phyloP scores from a whole-genome alignment of 169 alveolate species.

The Plasmodium gallinaceum region DNA sequence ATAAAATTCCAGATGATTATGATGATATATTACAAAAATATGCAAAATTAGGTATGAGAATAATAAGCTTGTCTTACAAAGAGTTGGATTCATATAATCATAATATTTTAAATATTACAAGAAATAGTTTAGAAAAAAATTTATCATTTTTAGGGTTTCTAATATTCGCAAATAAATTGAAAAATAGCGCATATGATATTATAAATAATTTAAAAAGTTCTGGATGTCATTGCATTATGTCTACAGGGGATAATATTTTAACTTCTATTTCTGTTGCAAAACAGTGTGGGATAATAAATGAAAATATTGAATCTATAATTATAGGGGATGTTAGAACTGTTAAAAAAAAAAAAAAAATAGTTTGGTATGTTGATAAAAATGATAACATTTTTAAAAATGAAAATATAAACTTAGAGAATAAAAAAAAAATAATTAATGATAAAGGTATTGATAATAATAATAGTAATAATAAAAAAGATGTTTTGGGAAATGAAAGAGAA shows the following conservation, averaged over 20 bases:
- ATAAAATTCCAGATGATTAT: slow-evolving; percentile 1
- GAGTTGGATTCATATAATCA: not conserved
- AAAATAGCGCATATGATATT: slow-evolving; percentile 71
- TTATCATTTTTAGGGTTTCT: slow-evolving; percentile 76
- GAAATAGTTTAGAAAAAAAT: slow-evolving; percentile 78
- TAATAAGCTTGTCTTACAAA: not conserved
- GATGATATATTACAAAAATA: slow-evolving; percentile 4
- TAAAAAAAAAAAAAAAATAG: not conserved
- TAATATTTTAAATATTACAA: not conserved
- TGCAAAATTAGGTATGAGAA: slow-evolving; percentile 7
- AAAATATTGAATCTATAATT: not conserved
- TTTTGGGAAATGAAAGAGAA: not conserved
- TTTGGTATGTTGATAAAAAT: slow-evolving; percentile 1
- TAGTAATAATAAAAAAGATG: not conserved
- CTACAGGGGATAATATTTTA: slow-evolving; percentile 82
- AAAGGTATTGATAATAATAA: not conserved
- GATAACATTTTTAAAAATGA: not conserved
- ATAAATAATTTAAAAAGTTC: slow-evolving; percentile 76
- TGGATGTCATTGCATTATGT: slow-evolving; percentile 79
- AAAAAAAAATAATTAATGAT: not conserved
- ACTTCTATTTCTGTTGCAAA: slow-evolving; percentile 81
- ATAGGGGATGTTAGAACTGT: slow-evolving; percentile 24
- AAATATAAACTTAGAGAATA: not conserved
- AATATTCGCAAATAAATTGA: slow-evolving; percentile 78
- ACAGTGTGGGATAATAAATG: slow-evolving; percentile 70